Evolutionary conservation across 805 yeast species (phyloP).

Genomic region (Candida alai): DNA sequence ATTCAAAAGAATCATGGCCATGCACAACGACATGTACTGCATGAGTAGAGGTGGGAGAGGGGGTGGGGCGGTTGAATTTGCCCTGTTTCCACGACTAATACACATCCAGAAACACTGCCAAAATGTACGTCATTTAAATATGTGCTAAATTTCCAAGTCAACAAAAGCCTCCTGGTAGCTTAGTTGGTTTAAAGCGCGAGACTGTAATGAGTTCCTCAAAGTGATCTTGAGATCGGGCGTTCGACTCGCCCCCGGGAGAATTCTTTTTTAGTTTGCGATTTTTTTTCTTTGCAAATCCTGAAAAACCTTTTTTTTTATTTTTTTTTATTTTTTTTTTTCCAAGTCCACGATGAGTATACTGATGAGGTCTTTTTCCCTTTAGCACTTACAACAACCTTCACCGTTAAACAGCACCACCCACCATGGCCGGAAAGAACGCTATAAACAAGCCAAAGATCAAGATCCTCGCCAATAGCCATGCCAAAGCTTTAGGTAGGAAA

Average conservation of each 20-base stretch:
- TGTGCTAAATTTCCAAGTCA: conserved; percentile 1
- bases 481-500: conserved; percentile 47
- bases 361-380: no score
- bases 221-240: conserved; percentile 47
- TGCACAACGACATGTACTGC: no score
- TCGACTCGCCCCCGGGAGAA: conserved; percentile 48
- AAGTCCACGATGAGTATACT: no score
- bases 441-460: conserved; percentile 75
- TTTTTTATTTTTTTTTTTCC: conserved; percentile 2
- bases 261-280: conserved; percentile 15
- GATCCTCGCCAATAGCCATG: conserved; percentile 47
- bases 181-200: conserved; percentile 48
- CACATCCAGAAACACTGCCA: no score
- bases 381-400: background rate
- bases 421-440: conserved; percentile 49
- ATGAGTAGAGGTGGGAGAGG: no score
- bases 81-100: no score
- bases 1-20: no score
- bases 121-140: background rate
- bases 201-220: conserved; percentile 36
- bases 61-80: no score
- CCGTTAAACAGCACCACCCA: background rate
- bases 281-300: conserved; percentile 9
- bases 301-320: conserved; percentile 4
- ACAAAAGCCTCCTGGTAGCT: conserved; percentile 39